These are phyloP conservation scores for Mariannaea elegans DNA, from an alignment of 2,329 filamentous ascomycete species.

Conservation along the genomic window DNA sequence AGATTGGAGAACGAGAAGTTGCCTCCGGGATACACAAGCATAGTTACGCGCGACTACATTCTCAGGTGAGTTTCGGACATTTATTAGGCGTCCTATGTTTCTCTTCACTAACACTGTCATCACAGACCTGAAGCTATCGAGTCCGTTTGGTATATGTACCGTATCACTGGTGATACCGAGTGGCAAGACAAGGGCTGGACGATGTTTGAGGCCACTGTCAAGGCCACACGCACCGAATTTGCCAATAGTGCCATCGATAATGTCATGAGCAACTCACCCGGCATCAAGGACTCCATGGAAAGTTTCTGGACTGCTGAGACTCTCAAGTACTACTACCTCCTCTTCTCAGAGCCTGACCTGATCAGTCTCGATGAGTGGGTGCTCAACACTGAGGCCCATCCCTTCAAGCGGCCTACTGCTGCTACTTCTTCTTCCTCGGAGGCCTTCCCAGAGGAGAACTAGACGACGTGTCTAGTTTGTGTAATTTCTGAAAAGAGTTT, in stretches of 20 bases:
- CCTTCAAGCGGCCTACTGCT: conserved; percentile 57
- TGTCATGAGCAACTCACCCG: conserved; percentile 58
- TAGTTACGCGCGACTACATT: conserved; percentile 63
- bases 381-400: conserved; percentile 71
- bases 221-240: conserved; percentile 69
- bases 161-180: conserved; percentile 79
- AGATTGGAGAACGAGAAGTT: conserved; percentile 56
- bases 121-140: conserved; percentile 84
- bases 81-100: conserved; percentile 19
- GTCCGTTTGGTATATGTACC: conserved; percentile 89
- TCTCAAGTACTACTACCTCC: conserved; percentile 89
- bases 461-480: background rate
- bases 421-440: background rate
- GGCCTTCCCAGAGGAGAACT: background rate
- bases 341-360: conserved; percentile 75
- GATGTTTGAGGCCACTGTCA: conserved; percentile 80
- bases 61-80: conserved; percentile 60
- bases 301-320: conserved; percentile 94
- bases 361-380: conserved; percentile 75
- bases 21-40: conserved; percentile 59
- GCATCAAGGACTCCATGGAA: conserved; percentile 74
- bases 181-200: conserved; percentile 87
- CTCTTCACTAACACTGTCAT: conserved; percentile 15
- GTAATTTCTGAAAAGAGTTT: background rate
- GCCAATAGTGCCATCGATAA: conserved; percentile 77